phyloP scores from a whole-genome alignment of 495 filamentous ascomycete genomes.

The Chaetomium fimeti region DNA sequence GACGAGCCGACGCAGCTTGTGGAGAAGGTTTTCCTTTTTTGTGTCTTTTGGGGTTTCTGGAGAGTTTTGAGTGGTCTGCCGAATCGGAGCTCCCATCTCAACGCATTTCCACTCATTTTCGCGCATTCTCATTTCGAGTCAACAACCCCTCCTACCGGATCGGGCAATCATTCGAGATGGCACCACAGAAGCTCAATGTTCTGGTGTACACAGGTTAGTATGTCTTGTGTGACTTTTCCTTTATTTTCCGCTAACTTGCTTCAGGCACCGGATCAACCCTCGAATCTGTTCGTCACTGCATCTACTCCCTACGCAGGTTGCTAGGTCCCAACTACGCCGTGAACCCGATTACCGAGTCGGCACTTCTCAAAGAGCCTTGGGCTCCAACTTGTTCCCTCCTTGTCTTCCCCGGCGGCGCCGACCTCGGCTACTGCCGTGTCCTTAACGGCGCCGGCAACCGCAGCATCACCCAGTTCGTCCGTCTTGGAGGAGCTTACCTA shows the following conservation, averaged over 20 bases:
- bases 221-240: not conserved
- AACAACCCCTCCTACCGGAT: not conserved
- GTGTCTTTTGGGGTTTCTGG: constrained; percentile 1
- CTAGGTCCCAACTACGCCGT: constrained; percentile 94
- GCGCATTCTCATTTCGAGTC: constrained; percentile 8
- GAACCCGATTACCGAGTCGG: constrained; percentile 72
- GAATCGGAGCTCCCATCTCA: constrained; percentile 6
- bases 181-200: constrained; percentile 71
- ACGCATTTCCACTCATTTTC: constrained; percentile 2
- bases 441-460: constrained; percentile 88
- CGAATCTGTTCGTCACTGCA: constrained; percentile 84
- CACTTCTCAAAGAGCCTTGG: constrained; percentile 91
- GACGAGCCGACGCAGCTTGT: not conserved
- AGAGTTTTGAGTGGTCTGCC: not conserved
- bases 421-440: constrained; percentile 83
- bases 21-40: not conserved
- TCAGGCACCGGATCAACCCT: constrained; percentile 79
- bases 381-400: constrained; percentile 79
- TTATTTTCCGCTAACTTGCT: constrained; percentile 15
- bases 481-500: constrained; percentile 78
- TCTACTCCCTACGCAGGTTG: constrained; percentile 82
- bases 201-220: constrained; percentile 76
- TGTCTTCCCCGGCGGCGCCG: constrained; percentile 92
- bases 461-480: constrained; percentile 78
- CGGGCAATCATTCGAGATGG: constrained; percentile 40